Conservation (phyloP, 106 monocot species). For the Triglochin maritima region DNA sequence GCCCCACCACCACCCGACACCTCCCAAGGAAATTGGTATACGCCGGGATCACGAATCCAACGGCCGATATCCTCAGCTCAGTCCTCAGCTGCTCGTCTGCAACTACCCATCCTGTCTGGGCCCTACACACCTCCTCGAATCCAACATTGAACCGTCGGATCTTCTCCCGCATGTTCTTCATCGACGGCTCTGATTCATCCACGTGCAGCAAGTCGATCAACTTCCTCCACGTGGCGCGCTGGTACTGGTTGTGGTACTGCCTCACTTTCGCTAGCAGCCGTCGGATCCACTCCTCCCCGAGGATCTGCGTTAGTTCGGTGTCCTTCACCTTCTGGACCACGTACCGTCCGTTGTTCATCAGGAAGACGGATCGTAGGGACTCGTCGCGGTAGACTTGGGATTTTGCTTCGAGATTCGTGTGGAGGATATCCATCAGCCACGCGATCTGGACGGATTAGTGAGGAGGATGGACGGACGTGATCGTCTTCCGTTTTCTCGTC, state of each 20-base stretch:
- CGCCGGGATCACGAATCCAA: conserved; percentile 27
- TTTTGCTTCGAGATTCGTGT: conserved; percentile 4
- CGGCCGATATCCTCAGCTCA: conserved; percentile 22
- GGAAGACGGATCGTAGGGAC: background rate
- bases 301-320: conserved; percentile 5
- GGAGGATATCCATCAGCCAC: conserved; percentile 12
- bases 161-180: conserved; percentile 5
- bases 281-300: conserved; percentile 11
- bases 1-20: conserved; percentile 8
- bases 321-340: conserved; percentile 8
- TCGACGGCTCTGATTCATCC: background rate
- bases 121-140: conserved; percentile 31
- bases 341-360: conserved; percentile 16
- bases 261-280: background rate
- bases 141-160: conserved; percentile 19
- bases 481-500: background rate
- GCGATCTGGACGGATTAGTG: conserved; percentile 1
- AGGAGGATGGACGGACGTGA: background rate
- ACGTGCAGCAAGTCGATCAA: conserved; percentile 2
- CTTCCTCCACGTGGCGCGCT: conserved; percentile 8
- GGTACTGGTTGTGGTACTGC: conserved; percentile 6
- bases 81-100: conserved; percentile 38
- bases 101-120: conserved; percentile 37
- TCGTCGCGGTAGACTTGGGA: conserved; percentile 3
- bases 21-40: conserved; percentile 34